Conservation (phyloP, 2,329 filamentous ascomycete species). For the Pyrenophora teres region DNA sequence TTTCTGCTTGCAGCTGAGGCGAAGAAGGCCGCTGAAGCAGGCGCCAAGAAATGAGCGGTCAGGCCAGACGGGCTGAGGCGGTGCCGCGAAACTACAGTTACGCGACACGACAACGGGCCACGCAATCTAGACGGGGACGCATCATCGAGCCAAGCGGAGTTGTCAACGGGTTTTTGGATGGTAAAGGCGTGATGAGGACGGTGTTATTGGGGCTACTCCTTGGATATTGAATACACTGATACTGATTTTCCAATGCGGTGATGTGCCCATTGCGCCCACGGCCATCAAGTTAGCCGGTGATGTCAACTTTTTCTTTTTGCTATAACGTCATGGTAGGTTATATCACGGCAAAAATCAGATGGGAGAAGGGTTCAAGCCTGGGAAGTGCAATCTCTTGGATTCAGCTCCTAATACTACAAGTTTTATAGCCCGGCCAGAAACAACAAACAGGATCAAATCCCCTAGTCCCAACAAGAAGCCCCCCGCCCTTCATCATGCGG, state of each 20-base stretch:
- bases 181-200: neutral
- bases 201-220: neutral
- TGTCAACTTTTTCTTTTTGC: no score
- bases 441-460: neutral
- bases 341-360: neutral
- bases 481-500: slow-evolving; percentile 6
- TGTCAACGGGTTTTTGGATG: neutral
- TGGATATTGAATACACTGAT: slow-evolving; percentile 20
- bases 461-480: no score
- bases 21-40: slow-evolving; percentile 35
- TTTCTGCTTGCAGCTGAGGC: slow-evolving; percentile 39
- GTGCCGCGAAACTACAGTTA: neutral
- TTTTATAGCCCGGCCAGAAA: slow-evolving; percentile 21
- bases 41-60: slow-evolving; percentile 21
- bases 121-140: neutral
- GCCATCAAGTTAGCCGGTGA: no score
- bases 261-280: slow-evolving; percentile 17
- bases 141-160: slow-evolving; percentile 1
- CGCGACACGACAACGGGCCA: slow-evolving; percentile 4
- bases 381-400: slow-evolving; percentile 31
- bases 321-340: no score
- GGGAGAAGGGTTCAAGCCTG: neutral
- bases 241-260: slow-evolving; percentile 22
- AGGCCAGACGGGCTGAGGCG: neutral
- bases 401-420: slow-evolving; percentile 31